phyloP scores from a whole-genome alignment of 345 rosid species.

The Aethionema arabicum region DNA sequence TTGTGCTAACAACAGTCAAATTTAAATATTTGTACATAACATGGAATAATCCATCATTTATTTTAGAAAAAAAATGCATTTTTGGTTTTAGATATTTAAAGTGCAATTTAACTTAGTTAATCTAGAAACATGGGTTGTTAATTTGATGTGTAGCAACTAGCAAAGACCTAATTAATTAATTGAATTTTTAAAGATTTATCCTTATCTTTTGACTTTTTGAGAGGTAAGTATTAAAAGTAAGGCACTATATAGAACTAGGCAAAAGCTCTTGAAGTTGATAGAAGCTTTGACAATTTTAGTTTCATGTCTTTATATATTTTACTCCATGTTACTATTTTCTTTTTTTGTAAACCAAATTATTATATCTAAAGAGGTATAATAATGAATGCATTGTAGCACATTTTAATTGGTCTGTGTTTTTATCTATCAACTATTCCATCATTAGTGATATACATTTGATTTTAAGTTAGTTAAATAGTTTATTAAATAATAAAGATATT shows the following conservation, averaged over 20 bases:
- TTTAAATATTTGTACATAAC: too few relatives aligned
- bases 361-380: neutral
- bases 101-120: too few relatives aligned
- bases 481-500: neutral
- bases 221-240: constrained; percentile 22
- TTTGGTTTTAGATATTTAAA: too few relatives aligned
- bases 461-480: neutral
- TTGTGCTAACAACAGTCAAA: too few relatives aligned
- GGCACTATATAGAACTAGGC: constrained; percentile 14
- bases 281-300: constrained; percentile 26
- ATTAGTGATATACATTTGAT: neutral
- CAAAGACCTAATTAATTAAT: too few relatives aligned
- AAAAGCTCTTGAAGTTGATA: constrained; percentile 25
- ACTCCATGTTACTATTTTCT: constrained; percentile 23
- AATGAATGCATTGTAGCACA: constrained; percentile 21
- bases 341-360: neutral
- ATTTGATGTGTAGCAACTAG: too few relatives aligned
- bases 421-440: constrained; percentile 1
- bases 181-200: constrained; percentile 14
- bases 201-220: constrained; percentile 29
- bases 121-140: too few relatives aligned
- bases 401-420: constrained; percentile 1
- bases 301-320: constrained; percentile 16
- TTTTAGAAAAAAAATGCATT: too few relatives aligned
- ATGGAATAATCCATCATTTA: too few relatives aligned